Evolutionary conservation across 352 stramenopile genomes (phyloP), one percentile per base, ranked within the genome.

Genomic region (Plasmopara muralis): DNA sequence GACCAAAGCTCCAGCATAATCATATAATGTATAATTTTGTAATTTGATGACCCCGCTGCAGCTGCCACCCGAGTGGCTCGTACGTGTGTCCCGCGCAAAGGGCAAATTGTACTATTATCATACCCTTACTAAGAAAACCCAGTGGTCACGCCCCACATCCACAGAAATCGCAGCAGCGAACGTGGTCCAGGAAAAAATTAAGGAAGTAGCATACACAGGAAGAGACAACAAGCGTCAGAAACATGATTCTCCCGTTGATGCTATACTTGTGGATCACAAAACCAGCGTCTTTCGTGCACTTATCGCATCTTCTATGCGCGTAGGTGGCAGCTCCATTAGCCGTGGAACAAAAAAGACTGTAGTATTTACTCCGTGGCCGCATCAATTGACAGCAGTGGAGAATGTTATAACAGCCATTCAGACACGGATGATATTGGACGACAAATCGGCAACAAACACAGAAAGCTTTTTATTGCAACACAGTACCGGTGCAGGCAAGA

Each of bases 401-500:
- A 67, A 72, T 15, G 31, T 88, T 18, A 52, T 90, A 28, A 53
- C 54, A 5, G 57, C 70, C 28, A 72, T 90, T 43, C 51, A 81
- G 30, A 46, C 37, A 15, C 45, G 35, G 16, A 49, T 51, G 53
- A 16, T 53, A 1, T 42, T 67, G 28, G 55, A 61, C 20, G 35
- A 16, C 3, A 34, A 53, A 30, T n/a, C 28, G 48, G 38, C 35
- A 9, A 54, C 39, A 50, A 37, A 14, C 40, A 51, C 47, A n/a
- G 62, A 74, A 63, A 66, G 53, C 6, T 92, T 82, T 37, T 60
- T 92, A 34, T 53, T 93, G 9, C 83, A 93, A 52, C 83, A 93
- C 60, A 91, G 83, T 48, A 93, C 83, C 10, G 83, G 83, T 14
- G 78, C 80, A 28, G 83, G 83, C 57, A 93, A 93, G 60, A 89